phyloP scores from a whole-genome alignment of 306 rosid species.

The Trifolium subterraneum region DNA sequence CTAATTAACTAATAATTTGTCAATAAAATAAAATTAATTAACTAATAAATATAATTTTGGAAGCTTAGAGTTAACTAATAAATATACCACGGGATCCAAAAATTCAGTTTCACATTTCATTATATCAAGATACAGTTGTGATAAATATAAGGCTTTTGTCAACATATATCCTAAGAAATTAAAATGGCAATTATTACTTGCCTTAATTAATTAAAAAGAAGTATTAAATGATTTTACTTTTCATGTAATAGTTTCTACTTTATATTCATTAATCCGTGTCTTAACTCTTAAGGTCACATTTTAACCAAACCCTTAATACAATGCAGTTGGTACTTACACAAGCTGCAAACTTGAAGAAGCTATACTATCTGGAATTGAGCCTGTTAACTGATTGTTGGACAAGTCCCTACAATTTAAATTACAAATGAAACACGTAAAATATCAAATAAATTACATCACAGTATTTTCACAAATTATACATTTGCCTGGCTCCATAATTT shows the following conservation, averaged over 20 bases:
- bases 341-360: conserved; percentile 78
- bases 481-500: conserved; percentile 7
- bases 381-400: conserved; percentile 78
- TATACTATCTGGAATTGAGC: conserved; percentile 81
- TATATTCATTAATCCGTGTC: conserved; percentile 11
- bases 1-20: background rate
- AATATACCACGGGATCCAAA: too few relatives aligned
- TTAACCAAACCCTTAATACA: conserved; percentile 26
- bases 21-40: background rate
- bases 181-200: conserved; percentile 3
- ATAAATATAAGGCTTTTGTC: background rate
- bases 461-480: background rate
- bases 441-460: conserved; percentile 17
- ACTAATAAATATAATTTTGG: background rate
- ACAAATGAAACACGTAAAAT: conserved; percentile 30
- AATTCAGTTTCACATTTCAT: conserved; percentile 9
- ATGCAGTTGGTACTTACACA: conserved; percentile 66
- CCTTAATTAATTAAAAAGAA: background rate
- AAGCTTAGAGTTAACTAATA: background rate
- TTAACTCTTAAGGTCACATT: background rate
- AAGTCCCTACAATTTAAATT: conserved; percentile 68
- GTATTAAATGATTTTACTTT: conserved; percentile 1
- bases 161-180: background rate
- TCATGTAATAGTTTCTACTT: conserved; percentile 1
- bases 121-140: background rate